Base-by-base conservation (phyloP, 1,284 basidiomycete genomes). In the Coniferiporia weirii region DNA sequence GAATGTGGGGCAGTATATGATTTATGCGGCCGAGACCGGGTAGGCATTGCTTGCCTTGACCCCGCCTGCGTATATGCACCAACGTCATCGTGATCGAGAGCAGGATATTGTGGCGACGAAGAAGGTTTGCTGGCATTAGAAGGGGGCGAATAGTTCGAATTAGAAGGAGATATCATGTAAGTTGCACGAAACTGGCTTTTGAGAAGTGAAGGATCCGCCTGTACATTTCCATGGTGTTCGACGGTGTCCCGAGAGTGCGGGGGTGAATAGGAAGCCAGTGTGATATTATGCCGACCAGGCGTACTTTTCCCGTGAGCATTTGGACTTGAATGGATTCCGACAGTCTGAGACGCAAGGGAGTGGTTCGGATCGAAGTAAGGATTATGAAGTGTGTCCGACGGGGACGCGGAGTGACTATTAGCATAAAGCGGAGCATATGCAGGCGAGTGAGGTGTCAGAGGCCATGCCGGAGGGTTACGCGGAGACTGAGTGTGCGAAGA, bases 301-400 rank as follows among this genome's bases (percentile, higher is more conserved):
- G 44, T 20, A n/a, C 15, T 8, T n/a, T 9, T 46, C 17, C 4
- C 19, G 44, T 20, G 17, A 19, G 27, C 38, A 45, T 36, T 40
- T 6, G 56, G 56, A 9, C 38, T 52, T 27, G 50, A 32, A 15
- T 32, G 49, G 3, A 19, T n/a, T 27, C 52, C 7, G 20, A 22
- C 36, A 35, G 51, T 3, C 8, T 52, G 52, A 40, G 45, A 9
- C 44, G 48, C 54, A 52, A 52, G 54, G 36, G 48, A 40, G 17
- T 53, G 45, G 38, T 53, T 61, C 36, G 60, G 60, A 58, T 61
- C 56, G 43, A 55, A 54, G n/a, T 47, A 57, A 19, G 60, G 47
- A 45, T 56, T 58, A 36, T 58, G 46, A 36, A 38, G 56, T 13
- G 56, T 57, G 9, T 57, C 55, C 45, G 53, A 34, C 1, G 57